Percentiles rank a stretch among this genome's conserved stretches.
Evolutionary conservation across 768 basidiomycete species (phyloP).

Genomic region (Epithele typhae): DNA sequence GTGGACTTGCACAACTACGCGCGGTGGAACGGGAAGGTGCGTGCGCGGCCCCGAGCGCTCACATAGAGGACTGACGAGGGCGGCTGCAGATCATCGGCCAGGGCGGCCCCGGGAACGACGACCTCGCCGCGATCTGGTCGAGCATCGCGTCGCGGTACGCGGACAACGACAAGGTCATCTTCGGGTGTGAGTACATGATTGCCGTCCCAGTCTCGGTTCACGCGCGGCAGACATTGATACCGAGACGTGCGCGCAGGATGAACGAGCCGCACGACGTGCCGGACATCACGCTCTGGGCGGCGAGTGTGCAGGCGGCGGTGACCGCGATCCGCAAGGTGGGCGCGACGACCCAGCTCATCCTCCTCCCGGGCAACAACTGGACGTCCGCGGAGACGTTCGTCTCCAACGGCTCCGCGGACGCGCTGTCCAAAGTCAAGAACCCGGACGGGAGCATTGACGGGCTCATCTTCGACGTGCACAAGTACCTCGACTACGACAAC

Average conservation of each 20-base stretch:
- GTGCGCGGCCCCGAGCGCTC: neutral
- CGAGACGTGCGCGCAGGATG: slow-evolving; percentile 28
- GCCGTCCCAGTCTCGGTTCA: slow-evolving; percentile 5
- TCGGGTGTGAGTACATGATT: no score
- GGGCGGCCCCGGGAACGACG: slow-evolving; percentile 37
- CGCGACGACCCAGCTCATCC: slow-evolving; percentile 36
- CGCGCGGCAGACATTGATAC: slow-evolving; percentile 14
- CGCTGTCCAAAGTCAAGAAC: slow-evolving; percentile 37
- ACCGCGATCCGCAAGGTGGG: slow-evolving; percentile 37
- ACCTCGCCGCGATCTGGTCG: slow-evolving; percentile 38
- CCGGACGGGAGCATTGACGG: slow-evolving; percentile 33
- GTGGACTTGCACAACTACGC: slow-evolving; percentile 58
- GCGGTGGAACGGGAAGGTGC: slow-evolving; percentile 42
- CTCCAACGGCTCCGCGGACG: slow-evolving; percentile 35
- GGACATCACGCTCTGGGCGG: slow-evolving; percentile 31
- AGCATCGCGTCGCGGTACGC: slow-evolving; percentile 37
- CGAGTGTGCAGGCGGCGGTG: slow-evolving; percentile 35
- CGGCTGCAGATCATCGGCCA: slow-evolving; percentile 29
- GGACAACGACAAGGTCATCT: slow-evolving; percentile 33
- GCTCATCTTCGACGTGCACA: slow-evolving; percentile 43
- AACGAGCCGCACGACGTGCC: slow-evolving; percentile 45
- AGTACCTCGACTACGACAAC: slow-evolving; percentile 43
- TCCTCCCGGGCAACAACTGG: slow-evolving; percentile 40
- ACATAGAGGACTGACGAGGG: neutral
- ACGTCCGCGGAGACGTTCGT: slow-evolving; percentile 27